Conservation (phyloP, 1,284 basidiomycete species). For the Pisolithus thermaeus region DNA sequence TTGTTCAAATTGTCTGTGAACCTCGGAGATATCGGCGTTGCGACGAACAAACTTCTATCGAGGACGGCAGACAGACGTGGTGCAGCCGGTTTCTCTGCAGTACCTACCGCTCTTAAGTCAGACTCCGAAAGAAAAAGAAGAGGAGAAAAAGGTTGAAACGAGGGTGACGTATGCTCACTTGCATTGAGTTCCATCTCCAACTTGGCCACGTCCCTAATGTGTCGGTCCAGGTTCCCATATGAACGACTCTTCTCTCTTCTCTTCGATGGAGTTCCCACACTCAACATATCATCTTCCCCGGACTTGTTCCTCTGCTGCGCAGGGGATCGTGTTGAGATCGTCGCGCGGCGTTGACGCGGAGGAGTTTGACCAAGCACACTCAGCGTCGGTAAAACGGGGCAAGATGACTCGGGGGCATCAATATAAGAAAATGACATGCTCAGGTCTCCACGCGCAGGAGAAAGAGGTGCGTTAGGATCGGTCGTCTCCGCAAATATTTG, state of each 20-base stretch:
- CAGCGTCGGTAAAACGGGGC: constrained; percentile 16
- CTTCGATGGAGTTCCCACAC: constrained; percentile 50
- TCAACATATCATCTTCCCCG: constrained; percentile 26
- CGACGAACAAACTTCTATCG: constrained; percentile 62
- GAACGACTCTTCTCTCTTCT: constrained; percentile 61
- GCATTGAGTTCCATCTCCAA: constrained; percentile 54
- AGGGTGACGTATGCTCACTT: constrained; percentile 11
- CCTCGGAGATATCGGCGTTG: constrained; percentile 31
- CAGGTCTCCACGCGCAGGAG: constrained; percentile 24
- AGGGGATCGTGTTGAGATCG: constrained; percentile 58
- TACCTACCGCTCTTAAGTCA: constrained; percentile 20
- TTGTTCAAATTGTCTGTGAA: constrained; percentile 23
- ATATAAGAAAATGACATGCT: constrained; percentile 17
- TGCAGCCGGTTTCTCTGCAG: constrained; percentile 37
- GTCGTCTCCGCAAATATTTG: constrained; percentile 57
- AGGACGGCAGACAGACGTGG: constrained; percentile 56
- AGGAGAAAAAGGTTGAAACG: neutral
- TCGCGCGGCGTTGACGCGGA: constrained; percentile 54
- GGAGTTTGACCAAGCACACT: constrained; percentile 39
- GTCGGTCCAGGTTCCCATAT: constrained; percentile 55
- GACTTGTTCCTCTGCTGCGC: constrained; percentile 25
- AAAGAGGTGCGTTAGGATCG: constrained; percentile 29
- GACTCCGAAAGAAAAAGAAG: neutral
- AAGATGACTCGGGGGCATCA: constrained; percentile 15
- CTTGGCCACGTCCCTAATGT: constrained; percentile 57